Evolutionary conservation across 768 basidiomycete species (phyloP).

Genomic region (Sarcomyxa edulis): DNA sequence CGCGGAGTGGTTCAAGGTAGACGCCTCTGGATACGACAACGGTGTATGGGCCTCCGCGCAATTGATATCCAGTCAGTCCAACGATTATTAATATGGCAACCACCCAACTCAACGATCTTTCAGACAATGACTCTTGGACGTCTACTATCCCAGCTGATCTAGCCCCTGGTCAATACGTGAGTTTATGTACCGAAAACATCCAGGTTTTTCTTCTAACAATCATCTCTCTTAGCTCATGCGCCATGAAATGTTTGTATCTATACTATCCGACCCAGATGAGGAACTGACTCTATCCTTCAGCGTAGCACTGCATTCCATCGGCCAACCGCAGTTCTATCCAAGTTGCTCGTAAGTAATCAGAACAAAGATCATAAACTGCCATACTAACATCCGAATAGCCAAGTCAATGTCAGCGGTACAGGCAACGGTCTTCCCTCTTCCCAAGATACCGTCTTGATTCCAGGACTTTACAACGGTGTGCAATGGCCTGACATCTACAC

Average conservation of each 20-base stretch:
- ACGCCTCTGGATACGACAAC: conserved; percentile 37
- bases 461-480: conserved; percentile 26
- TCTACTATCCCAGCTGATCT: conserved; percentile 36
- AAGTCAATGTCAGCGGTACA: conserved; percentile 31
- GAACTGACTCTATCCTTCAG: conserved; percentile 14
- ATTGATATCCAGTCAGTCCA: conserved; percentile 32
- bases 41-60: conserved; percentile 37
- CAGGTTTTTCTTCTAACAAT: not conserved
- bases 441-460: conserved; percentile 28
- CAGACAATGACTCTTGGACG: conserved; percentile 35
- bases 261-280: not conserved
- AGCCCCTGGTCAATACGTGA: conserved; percentile 44
- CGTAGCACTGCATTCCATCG: conserved; percentile 38
- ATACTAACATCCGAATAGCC: conserved; percentile 14
- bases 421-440: conserved; percentile 28
- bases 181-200: conserved; percentile 13
- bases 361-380: not conserved
- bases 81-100: conserved; percentile 1
- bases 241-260: conserved; percentile 37
- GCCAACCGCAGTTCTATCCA: conserved; percentile 39
- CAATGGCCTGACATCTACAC: conserved; percentile 32
- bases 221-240: conserved; percentile 32
- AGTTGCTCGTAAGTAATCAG: conserved; percentile 44
- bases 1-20: conserved; percentile 46
- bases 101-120: conserved; percentile 3